These are phyloP conservation scores for Melastoma malabathricum DNA, from an alignment of 345 rosid genomes.

Conservation along the genomic window DNA sequence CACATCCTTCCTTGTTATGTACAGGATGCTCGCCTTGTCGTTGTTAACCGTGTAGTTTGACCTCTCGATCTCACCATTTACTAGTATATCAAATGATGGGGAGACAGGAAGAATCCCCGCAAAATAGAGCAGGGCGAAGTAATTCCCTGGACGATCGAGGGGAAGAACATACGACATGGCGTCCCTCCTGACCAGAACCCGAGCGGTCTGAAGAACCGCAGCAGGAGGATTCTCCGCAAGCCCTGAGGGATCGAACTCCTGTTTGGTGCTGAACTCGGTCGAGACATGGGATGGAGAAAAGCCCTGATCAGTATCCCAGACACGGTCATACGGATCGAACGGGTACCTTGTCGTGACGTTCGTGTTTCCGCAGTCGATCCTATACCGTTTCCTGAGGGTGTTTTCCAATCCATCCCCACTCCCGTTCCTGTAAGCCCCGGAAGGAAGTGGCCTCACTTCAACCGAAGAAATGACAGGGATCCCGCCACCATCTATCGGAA, in stretches of 20 bases:
- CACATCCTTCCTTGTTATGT: constrained; percentile 30
- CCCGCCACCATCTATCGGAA: constrained; percentile 31
- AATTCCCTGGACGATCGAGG: constrained; percentile 35
- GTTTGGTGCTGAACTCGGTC: constrained; percentile 19
- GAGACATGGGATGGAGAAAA: constrained; percentile 52
- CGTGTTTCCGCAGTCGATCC: constrained; percentile 56
- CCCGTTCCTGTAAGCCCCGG: constrained; percentile 45
- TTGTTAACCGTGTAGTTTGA: constrained; percentile 35
- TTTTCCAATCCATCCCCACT: constrained; percentile 23
- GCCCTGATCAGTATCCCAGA: constrained; percentile 70
- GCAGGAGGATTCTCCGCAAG: constrained; percentile 47
- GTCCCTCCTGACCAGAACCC: constrained; percentile 47
- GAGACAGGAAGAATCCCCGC: constrained; percentile 68
- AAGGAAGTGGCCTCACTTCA: constrained; percentile 71
- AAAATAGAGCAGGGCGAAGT: constrained; percentile 63
- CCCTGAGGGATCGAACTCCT: constrained; percentile 22
- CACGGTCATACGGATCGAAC: constrained; percentile 62
- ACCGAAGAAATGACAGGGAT: constrained; percentile 67
- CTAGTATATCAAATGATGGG: constrained; percentile 45
- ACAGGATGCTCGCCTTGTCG: constrained; percentile 37
- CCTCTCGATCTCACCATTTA: constrained; percentile 41
- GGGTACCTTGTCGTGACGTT: constrained; percentile 76
- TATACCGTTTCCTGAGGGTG: constrained; percentile 42
- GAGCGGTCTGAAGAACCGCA: constrained; percentile 60
- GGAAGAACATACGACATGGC: constrained; percentile 42